Evolutionary conservation across 83 land plant species (phyloP).

Genomic region (Isoetes engelmannii): DNA sequence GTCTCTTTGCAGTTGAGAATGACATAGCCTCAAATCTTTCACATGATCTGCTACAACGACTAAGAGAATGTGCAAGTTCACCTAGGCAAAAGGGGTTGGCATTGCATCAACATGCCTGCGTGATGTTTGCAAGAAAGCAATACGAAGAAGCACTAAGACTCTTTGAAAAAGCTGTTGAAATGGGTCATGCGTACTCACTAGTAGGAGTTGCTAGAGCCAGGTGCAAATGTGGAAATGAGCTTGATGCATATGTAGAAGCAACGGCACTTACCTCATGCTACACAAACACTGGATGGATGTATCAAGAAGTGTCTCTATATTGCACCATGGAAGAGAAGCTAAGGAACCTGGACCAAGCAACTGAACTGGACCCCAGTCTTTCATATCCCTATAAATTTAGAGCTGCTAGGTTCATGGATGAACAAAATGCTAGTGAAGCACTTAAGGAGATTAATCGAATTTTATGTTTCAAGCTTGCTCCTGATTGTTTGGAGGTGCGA

Average conservation of each 20-base stretch:
- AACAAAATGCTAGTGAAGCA: conserved; percentile 55
- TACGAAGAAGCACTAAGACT: conserved; percentile 64
- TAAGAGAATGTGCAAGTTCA: conserved; percentile 55
- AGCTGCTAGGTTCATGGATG: conserved; percentile 69
- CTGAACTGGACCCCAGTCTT: conserved; percentile 82
- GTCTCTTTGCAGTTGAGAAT: conserved; percentile 84
- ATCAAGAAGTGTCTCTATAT: conserved; percentile 77
- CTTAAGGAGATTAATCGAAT: conserved; percentile 75
- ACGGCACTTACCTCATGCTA: conserved; percentile 46
- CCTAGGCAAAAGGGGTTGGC: conserved; percentile 77
- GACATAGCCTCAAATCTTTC: conserved; percentile 66
- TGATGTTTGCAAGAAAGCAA: conserved; percentile 74
- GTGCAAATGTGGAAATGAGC: conserved; percentile 61
- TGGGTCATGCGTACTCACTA: conserved; percentile 80
- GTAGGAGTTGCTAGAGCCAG: conserved; percentile 83
- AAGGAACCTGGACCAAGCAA: conserved; percentile 59
- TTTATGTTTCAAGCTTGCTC: conserved; percentile 71
- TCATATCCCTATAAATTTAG: conserved; percentile 81
- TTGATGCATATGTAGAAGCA: conserved; percentile 50
- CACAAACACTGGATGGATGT: conserved; percentile 80
- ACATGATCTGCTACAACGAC: conserved; percentile 59
- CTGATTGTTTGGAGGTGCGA: conserved; percentile 79
- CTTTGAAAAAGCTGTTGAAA: conserved; percentile 71
- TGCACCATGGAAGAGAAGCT: conserved; percentile 63
- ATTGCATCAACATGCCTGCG: conserved; percentile 81